phyloP scores from a whole-genome alignment of 106 monocot species.

The Triglochin maritima region DNA sequence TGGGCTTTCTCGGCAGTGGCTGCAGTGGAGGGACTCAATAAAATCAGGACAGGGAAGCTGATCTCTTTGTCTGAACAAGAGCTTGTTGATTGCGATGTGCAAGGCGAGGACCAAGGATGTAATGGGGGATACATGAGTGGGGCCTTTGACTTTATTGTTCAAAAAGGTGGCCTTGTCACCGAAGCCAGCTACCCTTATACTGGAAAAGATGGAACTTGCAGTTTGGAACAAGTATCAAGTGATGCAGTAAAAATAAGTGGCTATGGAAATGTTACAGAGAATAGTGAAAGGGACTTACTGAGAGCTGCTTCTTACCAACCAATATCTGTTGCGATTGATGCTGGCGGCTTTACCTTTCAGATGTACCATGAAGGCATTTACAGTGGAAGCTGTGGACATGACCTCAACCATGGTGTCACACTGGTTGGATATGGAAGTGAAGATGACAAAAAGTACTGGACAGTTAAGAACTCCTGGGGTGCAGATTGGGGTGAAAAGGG shows the following conservation, averaged over 20 bases:
- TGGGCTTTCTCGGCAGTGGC: slow-evolving; percentile 24
- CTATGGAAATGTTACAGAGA: slow-evolving; percentile 7
- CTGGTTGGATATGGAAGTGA: slow-evolving; percentile 17
- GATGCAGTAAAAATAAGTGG: slow-evolving; percentile 9
- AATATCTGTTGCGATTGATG: slow-evolving; percentile 11
- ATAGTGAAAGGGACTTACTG: slow-evolving; percentile 9
- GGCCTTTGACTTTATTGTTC: slow-evolving; percentile 13
- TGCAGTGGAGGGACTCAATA: slow-evolving; percentile 15
- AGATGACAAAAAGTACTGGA: slow-evolving; percentile 8
- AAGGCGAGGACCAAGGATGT: slow-evolving; percentile 11
- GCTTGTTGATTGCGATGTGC: slow-evolving; percentile 19
- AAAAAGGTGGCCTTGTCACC: slow-evolving; percentile 4
- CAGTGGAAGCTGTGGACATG: background rate
- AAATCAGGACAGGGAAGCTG: slow-evolving; percentile 17
- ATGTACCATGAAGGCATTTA: slow-evolving; percentile 10
- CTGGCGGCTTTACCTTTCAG: slow-evolving; percentile 14
- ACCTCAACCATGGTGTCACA: slow-evolving; percentile 13
- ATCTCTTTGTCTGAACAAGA: slow-evolving; percentile 17
- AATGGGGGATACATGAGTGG: slow-evolving; percentile 6
- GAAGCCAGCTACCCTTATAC: slow-evolving; percentile 16
- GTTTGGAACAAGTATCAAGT: background rate
- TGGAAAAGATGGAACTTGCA: slow-evolving; percentile 6
- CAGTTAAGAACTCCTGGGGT: slow-evolving; percentile 22
- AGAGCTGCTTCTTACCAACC: slow-evolving; percentile 9
- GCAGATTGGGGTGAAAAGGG: slow-evolving; percentile 15